Conservation (phyloP, 2,329 filamentous ascomycete species). For the Rutstroemia sp. region DNA sequence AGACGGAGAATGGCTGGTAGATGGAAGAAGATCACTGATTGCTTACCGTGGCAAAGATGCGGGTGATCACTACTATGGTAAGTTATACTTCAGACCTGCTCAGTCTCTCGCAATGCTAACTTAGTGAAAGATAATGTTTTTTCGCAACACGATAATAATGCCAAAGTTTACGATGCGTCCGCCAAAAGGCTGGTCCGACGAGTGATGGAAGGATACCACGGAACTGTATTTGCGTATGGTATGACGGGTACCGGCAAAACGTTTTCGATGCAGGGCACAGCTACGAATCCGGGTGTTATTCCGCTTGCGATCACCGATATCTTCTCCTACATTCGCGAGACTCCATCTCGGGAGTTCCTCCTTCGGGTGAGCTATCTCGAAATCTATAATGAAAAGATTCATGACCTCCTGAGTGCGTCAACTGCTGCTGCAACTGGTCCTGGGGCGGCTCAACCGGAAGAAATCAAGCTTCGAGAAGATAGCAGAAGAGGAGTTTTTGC, state of each 20-base stretch:
- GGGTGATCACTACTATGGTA: conserved; percentile 89
- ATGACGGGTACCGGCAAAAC: conserved; percentile 99
- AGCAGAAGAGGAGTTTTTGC: conserved; percentile 95
- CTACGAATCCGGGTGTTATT: conserved; percentile 91
- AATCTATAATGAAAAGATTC: conserved; percentile 97
- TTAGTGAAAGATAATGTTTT: conserved; percentile 80
- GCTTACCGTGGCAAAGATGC: conserved; percentile 82
- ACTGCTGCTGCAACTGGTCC: conserved; percentile 46
- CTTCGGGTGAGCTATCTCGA: conserved; percentile 95
- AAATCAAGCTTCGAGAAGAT: conserved; percentile 96
- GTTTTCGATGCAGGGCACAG: conserved; percentile 98
- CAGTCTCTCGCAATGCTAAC: conserved; percentile 13
- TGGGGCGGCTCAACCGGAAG: conserved; percentile 60
- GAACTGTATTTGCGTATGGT: conserved; percentile 96
- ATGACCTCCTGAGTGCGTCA: conserved; percentile 80
- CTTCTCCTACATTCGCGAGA: conserved; percentile 97
- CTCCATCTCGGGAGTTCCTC: conserved; percentile 86
- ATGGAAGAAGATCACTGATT: conserved; percentile 74
- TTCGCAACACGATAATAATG: conserved; percentile 86
- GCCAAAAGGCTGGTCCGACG: conserved; percentile 90
- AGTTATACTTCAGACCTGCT: conserved; percentile 24
- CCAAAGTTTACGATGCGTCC: conserved; percentile 86
- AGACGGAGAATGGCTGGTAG: conserved; percentile 87
- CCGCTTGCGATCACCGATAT: conserved; percentile 97
- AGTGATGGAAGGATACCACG: conserved; percentile 98